Percentiles rank a stretch among this genome's conserved stretches.
phyloP scores from a whole-genome alignment of 371 early-diverging fungal genomes.

The Cokeromyces recurvatus region DNA sequence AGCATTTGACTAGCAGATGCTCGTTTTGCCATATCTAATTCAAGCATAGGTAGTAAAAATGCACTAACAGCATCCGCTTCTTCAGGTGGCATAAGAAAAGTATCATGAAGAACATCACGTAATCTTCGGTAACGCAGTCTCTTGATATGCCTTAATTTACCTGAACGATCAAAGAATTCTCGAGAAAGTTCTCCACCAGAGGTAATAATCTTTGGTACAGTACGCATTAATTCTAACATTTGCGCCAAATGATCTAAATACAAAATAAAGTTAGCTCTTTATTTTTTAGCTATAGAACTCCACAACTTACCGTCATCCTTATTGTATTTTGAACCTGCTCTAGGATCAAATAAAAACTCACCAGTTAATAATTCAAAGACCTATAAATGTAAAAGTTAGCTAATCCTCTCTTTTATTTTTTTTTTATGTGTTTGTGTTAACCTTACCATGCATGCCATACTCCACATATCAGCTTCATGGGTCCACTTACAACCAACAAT shows the following conservation, averaged over 20 bases:
- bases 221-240: constrained; percentile 88
- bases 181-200: constrained; percentile 71
- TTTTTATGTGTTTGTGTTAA: too few species aligned
- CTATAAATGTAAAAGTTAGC: too few species aligned
- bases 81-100: constrained; percentile 59
- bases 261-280: background rate
- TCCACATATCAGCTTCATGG: constrained; percentile 92
- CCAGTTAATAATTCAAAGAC: constrained; percentile 88
- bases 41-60: constrained; percentile 76
- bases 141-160: constrained; percentile 82
- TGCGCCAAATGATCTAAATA: constrained; percentile 89
- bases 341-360: constrained; percentile 94
- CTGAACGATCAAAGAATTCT: constrained; percentile 77
- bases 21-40: constrained; percentile 59
- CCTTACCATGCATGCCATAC: constrained; percentile 91
- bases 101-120: constrained; percentile 78
- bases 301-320: constrained; percentile 79
- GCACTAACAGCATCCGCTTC: constrained; percentile 54
- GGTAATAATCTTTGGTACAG: constrained; percentile 71
- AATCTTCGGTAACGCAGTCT: constrained; percentile 80
- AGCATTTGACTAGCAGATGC: constrained; percentile 55
- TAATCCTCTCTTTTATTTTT: background rate
- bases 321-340: constrained; percentile 72
- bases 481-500: constrained; percentile 92
- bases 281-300: too few species aligned